These are phyloP conservation scores for Quercus alba DNA, from an alignment of 306 rosid species.

Conservation along the genomic window DNA sequence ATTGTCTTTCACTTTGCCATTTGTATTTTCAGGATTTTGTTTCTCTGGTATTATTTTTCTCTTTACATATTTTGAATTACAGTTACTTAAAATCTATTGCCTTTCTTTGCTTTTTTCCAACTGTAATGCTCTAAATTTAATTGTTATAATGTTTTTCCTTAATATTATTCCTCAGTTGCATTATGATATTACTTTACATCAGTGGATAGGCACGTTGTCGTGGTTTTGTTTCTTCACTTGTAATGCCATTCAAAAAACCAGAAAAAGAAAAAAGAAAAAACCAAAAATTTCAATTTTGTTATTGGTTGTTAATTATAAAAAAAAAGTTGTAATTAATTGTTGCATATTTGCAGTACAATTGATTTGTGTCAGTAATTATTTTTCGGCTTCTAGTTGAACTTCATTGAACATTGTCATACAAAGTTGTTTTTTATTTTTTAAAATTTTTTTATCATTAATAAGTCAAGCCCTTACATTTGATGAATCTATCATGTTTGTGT, in stretches of 20 bases:
- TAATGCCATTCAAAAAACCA: background rate
- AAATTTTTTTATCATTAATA: background rate
- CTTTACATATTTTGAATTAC: background rate
- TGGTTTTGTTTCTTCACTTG: background rate
- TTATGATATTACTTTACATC: background rate
- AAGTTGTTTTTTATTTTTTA: background rate
- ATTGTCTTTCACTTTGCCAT: background rate
- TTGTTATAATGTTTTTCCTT: background rate
- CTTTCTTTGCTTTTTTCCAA: conserved; percentile 10
- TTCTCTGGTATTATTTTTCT: background rate
- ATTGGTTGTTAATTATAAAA: background rate
- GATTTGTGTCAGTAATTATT: background rate
- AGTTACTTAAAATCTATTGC: conserved; percentile 8
- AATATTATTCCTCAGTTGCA: background rate
- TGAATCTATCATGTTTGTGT: background rate
- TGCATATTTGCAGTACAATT: background rate
- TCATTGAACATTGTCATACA: background rate
- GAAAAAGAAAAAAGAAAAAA: background rate
- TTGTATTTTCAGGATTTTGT: conserved; percentile 7
- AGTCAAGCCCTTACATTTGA: conserved; percentile 16
- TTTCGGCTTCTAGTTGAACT: background rate
- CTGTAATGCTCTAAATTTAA: background rate
- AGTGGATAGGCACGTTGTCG: background rate
- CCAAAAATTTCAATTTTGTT: background rate
- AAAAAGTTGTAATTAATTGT: background rate